phyloP scores from a whole-genome alignment of 768 basidiomycete genomes.

The Amylocystis lapponica region DNA sequence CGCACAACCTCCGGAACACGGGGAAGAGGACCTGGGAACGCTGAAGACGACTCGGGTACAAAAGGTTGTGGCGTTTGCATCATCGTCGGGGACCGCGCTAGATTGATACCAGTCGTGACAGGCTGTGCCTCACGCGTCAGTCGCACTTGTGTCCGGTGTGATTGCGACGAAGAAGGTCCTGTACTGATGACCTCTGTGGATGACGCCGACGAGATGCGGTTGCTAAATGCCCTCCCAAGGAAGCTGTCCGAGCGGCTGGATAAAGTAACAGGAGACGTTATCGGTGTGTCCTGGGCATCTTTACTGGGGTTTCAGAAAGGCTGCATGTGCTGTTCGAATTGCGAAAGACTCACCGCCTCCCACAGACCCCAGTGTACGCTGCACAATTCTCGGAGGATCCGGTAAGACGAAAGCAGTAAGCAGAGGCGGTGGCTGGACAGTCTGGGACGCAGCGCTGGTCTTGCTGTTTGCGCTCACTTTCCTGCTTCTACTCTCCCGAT shows the following conservation, averaged over 20 bases:
- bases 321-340: neutral
- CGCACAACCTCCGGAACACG: no score
- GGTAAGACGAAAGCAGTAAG: neutral
- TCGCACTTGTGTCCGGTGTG: conserved; percentile 15
- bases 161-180: conserved; percentile 16
- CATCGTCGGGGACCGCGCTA: neutral
- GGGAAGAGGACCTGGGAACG: neutral
- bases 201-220: conserved; percentile 11
- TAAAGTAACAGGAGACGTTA: neutral
- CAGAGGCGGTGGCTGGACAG: neutral
- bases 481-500: conserved; percentile 16
- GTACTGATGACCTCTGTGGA: conserved; percentile 11
- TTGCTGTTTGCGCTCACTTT: neutral
- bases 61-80: neutral
- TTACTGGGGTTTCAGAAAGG: neutral
- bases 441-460: neutral
- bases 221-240: conserved; percentile 16
- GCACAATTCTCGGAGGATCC: no score
- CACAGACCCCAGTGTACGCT: no score
- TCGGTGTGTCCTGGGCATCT: neutral
- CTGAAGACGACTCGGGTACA: neutral
- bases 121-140: conserved; percentile 8
- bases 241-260: conserved; percentile 18
- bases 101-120: neutral
- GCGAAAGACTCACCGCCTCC: no score